Percentiles rank a stretch among this genome's conserved stretches.
These are phyloP conservation scores for Aspergillus persii DNA, from an alignment of 2,329 filamentous ascomycete genomes.

Conservation along the genomic window DNA sequence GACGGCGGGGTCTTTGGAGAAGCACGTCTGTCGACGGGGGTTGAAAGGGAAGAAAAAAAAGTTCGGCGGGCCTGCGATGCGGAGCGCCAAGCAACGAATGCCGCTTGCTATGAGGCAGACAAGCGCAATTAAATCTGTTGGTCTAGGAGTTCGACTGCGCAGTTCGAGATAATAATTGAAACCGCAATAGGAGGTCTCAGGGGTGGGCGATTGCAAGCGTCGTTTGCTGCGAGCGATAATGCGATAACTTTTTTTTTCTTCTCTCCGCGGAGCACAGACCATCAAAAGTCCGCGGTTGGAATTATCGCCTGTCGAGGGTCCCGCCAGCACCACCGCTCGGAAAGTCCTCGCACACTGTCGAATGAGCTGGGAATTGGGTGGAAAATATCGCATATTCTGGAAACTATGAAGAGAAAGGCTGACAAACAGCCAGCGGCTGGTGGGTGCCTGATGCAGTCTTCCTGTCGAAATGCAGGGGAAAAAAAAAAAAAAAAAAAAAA, in stretches of 20 bases:
- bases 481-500: background rate
- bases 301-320: constrained; percentile 24
- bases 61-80: constrained; percentile 9
- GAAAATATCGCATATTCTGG: background rate
- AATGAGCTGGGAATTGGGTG: background rate
- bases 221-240: constrained; percentile 10
- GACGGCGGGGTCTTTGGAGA: background rate
- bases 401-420: constrained; percentile 38
- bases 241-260: constrained; percentile 37
- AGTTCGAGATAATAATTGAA: background rate
- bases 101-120: background rate
- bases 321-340: background rate
- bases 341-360: background rate
- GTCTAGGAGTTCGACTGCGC: background rate
- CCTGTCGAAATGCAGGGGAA: background rate
- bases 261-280: constrained; percentile 41
- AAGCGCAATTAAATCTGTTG: background rate
- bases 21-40: background rate
- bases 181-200: background rate
- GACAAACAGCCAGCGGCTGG: constrained; percentile 37
- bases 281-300: constrained; percentile 21
- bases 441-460: constrained; percentile 12
- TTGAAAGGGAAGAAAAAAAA: constrained; percentile 1
- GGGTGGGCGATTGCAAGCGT: constrained; percentile 11
- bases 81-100: constrained; percentile 4